Percentiles rank a stretch among this genome's conserved stretches.
Evolutionary conservation across 2,329 filamentous ascomycete genomes (phyloP).

Genomic region (Colletotrichum tanaceti): DNA sequence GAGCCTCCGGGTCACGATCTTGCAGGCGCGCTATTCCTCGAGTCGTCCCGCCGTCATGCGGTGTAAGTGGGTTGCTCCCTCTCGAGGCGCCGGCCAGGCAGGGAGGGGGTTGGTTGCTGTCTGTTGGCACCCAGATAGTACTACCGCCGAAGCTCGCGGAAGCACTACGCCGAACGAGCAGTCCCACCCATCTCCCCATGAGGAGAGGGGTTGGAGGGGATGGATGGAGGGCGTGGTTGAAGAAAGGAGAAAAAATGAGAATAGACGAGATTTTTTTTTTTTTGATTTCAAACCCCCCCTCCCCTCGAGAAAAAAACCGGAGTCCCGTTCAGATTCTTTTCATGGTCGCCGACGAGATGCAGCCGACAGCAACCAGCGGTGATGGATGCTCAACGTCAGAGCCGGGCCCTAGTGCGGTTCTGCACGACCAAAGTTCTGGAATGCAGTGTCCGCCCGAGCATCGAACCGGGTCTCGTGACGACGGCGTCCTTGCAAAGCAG

Average conservation of each 20-base stretch:
- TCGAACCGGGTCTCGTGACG: neutral
- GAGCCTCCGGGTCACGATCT: slow-evolving; percentile 26
- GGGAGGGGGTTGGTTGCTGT: slow-evolving; percentile 23
- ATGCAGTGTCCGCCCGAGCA: slow-evolving; percentile 16
- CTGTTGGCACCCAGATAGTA: slow-evolving; percentile 27
- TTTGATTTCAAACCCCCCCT: too few species aligned
- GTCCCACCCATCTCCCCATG: neutral
- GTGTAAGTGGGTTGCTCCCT: neutral
- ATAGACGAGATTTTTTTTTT: too few species aligned
- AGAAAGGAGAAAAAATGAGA: too few species aligned
- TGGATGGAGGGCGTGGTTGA: slow-evolving; percentile 9
- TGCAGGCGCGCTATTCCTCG: slow-evolving; percentile 24
- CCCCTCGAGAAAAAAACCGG: too few species aligned
- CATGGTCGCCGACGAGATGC: slow-evolving; percentile 37
- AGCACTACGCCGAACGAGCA: neutral
- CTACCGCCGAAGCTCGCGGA: slow-evolving; percentile 31
- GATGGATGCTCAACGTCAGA: slow-evolving; percentile 27
- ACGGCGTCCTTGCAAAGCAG: neutral
- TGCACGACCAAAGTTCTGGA: slow-evolving; percentile 16
- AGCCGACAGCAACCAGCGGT: slow-evolving; percentile 31
- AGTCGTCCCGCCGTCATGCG: slow-evolving; percentile 26
- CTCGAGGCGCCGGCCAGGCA: neutral
- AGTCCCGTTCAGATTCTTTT: slow-evolving; percentile 38
- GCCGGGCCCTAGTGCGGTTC: neutral
- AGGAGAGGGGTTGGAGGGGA: slow-evolving; percentile 31